Percentiles rank a stretch among this genome's conserved stretches.
These are phyloP conservation scores for Tricholoma hemisulphureum DNA, from an alignment of 768 basidiomycete genomes.

Conservation along the genomic window DNA sequence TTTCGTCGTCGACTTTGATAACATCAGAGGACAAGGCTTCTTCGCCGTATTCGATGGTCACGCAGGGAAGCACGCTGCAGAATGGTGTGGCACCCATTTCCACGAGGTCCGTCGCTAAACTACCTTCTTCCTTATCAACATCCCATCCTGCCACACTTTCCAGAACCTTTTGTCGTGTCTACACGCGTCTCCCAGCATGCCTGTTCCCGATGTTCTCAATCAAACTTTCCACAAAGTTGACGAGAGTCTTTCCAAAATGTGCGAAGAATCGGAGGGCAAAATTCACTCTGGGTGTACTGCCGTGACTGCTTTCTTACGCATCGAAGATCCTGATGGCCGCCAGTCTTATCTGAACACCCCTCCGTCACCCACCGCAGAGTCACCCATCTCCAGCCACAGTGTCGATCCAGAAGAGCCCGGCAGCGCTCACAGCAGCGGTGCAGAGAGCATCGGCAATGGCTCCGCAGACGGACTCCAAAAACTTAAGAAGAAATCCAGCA, in stretches of 20 bases:
- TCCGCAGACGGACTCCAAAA: constrained; percentile 23
- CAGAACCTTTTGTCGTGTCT: constrained; percentile 66
- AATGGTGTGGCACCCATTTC: constrained; percentile 97
- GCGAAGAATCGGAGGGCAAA: constrained; percentile 85
- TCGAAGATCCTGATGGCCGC: constrained; percentile 77
- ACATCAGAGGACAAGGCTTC: constrained; percentile 92
- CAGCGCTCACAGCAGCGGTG: constrained; percentile 46
- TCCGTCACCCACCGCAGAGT: constrained; percentile 31
- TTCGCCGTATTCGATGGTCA: constrained; percentile 99
- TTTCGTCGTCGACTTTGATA: constrained; percentile 91
- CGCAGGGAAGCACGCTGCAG: constrained; percentile 97
- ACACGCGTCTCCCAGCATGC: constrained; percentile 50
- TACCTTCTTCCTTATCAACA: not conserved
- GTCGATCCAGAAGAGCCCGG: constrained; percentile 29
- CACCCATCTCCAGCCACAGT: constrained; percentile 33
- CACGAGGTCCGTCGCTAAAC: constrained; percentile 62
- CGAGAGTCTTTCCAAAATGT: constrained; percentile 73
- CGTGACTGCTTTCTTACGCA: constrained; percentile 90
- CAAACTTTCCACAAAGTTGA: constrained; percentile 95
- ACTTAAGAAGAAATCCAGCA: constrained; percentile 39
- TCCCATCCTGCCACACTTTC: constrained; percentile 1
- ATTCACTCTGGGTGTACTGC: constrained; percentile 97
- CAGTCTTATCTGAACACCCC: constrained; percentile 60
- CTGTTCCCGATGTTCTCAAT: constrained; percentile 88
- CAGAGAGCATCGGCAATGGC: constrained; percentile 41